Conservation (phyloP, 116 monocot genomes). For the Thalassia testudinum region DNA sequence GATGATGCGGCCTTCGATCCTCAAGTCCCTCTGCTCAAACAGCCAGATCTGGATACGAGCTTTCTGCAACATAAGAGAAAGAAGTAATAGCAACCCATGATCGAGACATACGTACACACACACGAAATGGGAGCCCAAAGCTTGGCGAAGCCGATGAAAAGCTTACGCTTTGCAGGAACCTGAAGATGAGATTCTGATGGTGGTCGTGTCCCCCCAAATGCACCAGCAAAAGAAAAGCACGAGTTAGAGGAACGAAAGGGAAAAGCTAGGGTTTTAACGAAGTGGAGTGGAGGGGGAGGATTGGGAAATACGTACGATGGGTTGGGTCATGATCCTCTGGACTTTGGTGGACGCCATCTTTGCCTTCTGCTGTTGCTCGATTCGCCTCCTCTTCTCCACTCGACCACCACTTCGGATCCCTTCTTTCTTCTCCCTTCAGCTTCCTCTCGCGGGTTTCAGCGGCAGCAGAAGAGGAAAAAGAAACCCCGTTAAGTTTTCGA, state of each 20-base stretch:
- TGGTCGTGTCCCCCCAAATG: not conserved
- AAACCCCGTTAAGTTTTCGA: too few species aligned
- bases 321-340: constrained; percentile 32
- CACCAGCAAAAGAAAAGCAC: not conserved
- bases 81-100: not conserved
- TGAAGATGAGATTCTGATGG: constrained; percentile 26
- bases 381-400: too few species aligned
- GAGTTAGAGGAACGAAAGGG: not conserved
- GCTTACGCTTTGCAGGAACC: constrained; percentile 33
- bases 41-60: constrained; percentile 66
- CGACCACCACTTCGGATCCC: too few species aligned
- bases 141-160: not conserved
- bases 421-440: too few species aligned
- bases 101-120: not conserved
- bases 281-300: not conserved
- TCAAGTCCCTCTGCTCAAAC: constrained; percentile 53
- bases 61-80: constrained; percentile 24
- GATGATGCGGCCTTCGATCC: constrained; percentile 60
- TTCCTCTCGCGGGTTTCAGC: too few species aligned
- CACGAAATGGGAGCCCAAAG: not conserved
- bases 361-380: not conserved
- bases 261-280: not conserved
- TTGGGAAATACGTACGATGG: constrained; percentile 9
- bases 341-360: constrained; percentile 29
- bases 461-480: too few species aligned